phyloP scores from a whole-genome alignment of 176 grass and related monocot species.

The Eremochloa ophiuroides region DNA sequence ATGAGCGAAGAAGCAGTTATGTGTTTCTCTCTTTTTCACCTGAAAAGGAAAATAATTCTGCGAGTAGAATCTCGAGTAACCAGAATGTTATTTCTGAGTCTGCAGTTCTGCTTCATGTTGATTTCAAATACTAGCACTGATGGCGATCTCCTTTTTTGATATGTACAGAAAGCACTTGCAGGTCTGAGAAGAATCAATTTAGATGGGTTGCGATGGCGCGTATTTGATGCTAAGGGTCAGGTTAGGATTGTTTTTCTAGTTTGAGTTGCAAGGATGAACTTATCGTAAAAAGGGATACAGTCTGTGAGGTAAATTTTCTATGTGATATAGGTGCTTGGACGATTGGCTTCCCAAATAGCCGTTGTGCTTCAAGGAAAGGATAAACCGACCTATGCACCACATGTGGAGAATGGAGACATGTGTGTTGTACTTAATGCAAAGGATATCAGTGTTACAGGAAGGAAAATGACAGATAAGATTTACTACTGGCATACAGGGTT shows the following conservation, averaged over 20 bases:
- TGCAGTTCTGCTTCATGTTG: background rate
- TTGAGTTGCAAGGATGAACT: background rate
- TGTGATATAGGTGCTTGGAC: constrained; percentile 71
- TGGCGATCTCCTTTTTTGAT: constrained; percentile 1
- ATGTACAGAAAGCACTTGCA: constrained; percentile 83
- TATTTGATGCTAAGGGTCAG: constrained; percentile 98
- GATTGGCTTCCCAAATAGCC: constrained; percentile 82
- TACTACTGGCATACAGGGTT: constrained; percentile 97
- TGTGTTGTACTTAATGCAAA: constrained; percentile 94
- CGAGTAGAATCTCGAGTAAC: no score
- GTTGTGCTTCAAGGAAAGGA: constrained; percentile 93
- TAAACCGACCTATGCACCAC: constrained; percentile 84
- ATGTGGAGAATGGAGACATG: constrained; percentile 94
- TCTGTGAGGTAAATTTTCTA: background rate
- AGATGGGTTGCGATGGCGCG: constrained; percentile 85
- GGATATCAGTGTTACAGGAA: constrained; percentile 79
- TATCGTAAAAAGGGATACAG: background rate
- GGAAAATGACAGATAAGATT: constrained; percentile 93
- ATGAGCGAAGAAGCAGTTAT: no score
- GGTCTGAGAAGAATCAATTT: constrained; percentile 89
- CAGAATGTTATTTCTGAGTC: no score
- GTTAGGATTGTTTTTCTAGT: constrained; percentile 24
- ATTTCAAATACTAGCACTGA: background rate
- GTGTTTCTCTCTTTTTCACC: no score
- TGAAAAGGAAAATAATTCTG: no score